Base-by-base conservation (phyloP, 73 alveolate genomes). In the Halteria grandinella region DNA sequence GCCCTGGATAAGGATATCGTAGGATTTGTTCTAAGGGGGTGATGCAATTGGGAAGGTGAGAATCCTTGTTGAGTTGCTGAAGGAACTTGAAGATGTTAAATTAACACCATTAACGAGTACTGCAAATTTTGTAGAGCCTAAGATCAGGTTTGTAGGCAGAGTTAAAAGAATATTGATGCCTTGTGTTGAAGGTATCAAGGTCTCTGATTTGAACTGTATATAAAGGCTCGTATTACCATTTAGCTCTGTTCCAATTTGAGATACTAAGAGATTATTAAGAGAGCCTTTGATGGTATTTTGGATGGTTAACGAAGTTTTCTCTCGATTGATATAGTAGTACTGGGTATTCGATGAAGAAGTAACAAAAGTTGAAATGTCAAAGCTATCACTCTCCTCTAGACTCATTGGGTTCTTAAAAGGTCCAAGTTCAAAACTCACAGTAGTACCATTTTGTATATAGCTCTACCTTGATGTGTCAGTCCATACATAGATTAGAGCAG, bases 251-350 rank as follows among this genome's bases (percentile, higher is more conserved):
- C 60, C 62, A 62, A 2, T 29, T 41, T 40, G 44, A 17, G 25
- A 45, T 1, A 66, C 28, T 15, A 12, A 48, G 4, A 66, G 14
- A 24, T 41, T 44, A 20, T 34, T 66, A 27, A 66, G 43, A 25
- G 17, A 29, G 20, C 66, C 63, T 27, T 25, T 41, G 10, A 3
- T 2, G 32, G 66, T 41, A 25, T 66, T 66, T 45, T 66, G 43
- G 7, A 66, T 44, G n/a, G 50, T 66, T 34, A 66, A 29, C 1
- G 29, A 1, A 12, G 43, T 25, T 21, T 28, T 20, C 23, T 44
- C 69, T 29, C 66, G 43, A 21, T 66, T 66, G 23, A 66, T 45
- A 23, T 44, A 66, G 52, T 66, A 66, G 32, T 66, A 66, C 1
- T 41, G 20, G 5, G 66, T 44, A 28, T 66, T 66, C 5, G 63